Base-by-base conservation (phyloP, 1,284 basidiomycete genomes). In the Apiotrichum porosum region DNA sequence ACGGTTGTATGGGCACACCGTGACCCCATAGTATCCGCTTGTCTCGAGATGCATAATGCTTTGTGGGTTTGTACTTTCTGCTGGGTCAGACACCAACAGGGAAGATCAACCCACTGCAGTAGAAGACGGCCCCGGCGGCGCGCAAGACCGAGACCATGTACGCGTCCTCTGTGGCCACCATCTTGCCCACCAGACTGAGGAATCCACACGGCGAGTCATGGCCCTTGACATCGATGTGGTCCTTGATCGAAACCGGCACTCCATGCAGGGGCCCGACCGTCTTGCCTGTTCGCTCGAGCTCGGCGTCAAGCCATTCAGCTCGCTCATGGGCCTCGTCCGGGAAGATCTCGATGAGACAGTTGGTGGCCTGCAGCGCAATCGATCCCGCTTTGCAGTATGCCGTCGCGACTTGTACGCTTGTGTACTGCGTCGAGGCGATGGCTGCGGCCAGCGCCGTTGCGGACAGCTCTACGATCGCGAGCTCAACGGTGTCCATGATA, bases 311-410 rank as follows among this genome's bases (percentile, higher is more conserved):
- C 60, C 78, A 73, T 77, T 73, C 3, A 21, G 84, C 84, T 19
- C 79, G 74, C 28, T 68, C 71, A 10, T 83, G 68, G 0, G 81
- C 83, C 17, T 77, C 76, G 1, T 82, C 80, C 38, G 82, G 73
- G 53, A 83, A 83, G 9, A 83, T 79, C 58, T 85, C 83, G 4
- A 83, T 84, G 35, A 86, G 66, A 61, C 82, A 84, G 54, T 84
- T 84, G 1, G 79, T 80, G 76, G 54, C 51, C 44, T 61, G 60
- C 38, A 61, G 63, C 1, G 59, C 62, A 4, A 66, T 40, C 1
- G 56, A 48, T 1, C 61, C 60, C 1, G 58, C 47, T 41, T 60
- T 56, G 44, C 51, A 34, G 44, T 56, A 68, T 9, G 65, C 65
- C 1, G 41, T 57, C 6, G 58, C 46, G 6, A 62, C 63, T 22